Base-by-base conservation (phyloP, 208 protist species). In the Leishmania turanica region DNA sequence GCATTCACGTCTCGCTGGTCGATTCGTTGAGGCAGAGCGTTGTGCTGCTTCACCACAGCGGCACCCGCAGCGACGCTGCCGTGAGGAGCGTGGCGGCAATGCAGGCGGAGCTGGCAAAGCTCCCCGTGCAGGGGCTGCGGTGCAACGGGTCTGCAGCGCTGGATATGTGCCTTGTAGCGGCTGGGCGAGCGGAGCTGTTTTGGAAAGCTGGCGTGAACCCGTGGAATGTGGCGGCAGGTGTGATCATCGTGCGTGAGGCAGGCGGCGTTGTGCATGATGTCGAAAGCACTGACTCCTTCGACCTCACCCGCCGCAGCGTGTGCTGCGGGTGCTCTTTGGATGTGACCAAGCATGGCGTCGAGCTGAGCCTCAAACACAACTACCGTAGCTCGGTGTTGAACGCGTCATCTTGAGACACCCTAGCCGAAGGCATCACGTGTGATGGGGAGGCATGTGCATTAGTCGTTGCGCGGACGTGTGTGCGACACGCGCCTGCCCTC, bases 241-340 rank as follows among this genome's bases (percentile, higher is more conserved):
- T 90, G 13, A 89, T 97, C 47, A 97, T 98, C 78, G 87, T 98
- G 24, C 87, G 88, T 11, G 94, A 98, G 84, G 96, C 96, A 0
- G 96, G 96, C 60, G 96, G 95, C 24, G 89, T 97, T 8, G 92
- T 97, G n/a, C 92, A 96, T 76, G 89, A 95, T 85, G 89, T 96
- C 37, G 91, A 97, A 24, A 82, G 90, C 77, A 86, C 75, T 11
- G 87, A 97, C 0, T 78, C 78, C 24, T 89, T 93, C 27, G 88
- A 94, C 80, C 76, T 97, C 11, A 88, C 82, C 70, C 83, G 88
- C 9, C 81, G 82, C n/a, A 85, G 82, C 13, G 87, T 97, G 76
- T 95, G 91, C 78, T 97, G 94, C 77, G 94, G 91, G 34, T 89
- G 87, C 76, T 87, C 81, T 1, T 72, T 84, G 60, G 89, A 89